Base-by-base conservation (phyloP, 164 flowering plant genomes). In the Piper betle region DNA sequence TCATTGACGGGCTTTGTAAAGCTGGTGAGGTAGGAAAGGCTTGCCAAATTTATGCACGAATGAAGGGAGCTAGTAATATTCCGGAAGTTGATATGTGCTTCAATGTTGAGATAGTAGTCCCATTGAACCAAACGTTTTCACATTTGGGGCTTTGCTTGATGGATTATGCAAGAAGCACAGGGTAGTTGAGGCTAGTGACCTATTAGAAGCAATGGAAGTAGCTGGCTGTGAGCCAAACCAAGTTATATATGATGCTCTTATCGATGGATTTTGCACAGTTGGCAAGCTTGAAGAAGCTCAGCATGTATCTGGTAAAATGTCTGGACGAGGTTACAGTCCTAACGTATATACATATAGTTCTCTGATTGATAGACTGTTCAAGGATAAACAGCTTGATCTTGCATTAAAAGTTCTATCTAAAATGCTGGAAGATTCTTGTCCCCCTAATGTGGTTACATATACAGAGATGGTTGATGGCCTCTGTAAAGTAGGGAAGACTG, bases 391-490 rank as follows among this genome's bases (percentile, higher is more conserved):
- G 62, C 72, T 87, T 13, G 98, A 88, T 76, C 89, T 87, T 65
- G 98, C 86, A 61, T 64, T 85, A 58, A 85, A 82, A 69, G 83
- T 88, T 19, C 70, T 92, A 68, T 82, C 96, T 52, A 85, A 83
- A 72, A 92, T 92, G 98, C 79, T 88, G 4, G 96, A 92, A 68
- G 76, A 78, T 59, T 73, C 82, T 59, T 87, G 92, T 68, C 71
- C 84, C 13, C 98, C 98, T 52, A 87, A 87, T 85, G 95, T 92
- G 64, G 72, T 92, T 64, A 81, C 82, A 3, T 92, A 88, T 74
- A 92, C 98, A 50, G 81, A 75, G 70, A 85, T 92, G 91, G 70
- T 92, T 63, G 96, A 92, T 76, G 98, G 96, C 11, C 82, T 92
- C 2, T 85, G 95, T 66, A 92, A 92, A 77, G 83, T 75, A 61